phyloP scores from a whole-genome alignment of 2,329 filamentous ascomycete species.

The Aspergillus fructus region DNA sequence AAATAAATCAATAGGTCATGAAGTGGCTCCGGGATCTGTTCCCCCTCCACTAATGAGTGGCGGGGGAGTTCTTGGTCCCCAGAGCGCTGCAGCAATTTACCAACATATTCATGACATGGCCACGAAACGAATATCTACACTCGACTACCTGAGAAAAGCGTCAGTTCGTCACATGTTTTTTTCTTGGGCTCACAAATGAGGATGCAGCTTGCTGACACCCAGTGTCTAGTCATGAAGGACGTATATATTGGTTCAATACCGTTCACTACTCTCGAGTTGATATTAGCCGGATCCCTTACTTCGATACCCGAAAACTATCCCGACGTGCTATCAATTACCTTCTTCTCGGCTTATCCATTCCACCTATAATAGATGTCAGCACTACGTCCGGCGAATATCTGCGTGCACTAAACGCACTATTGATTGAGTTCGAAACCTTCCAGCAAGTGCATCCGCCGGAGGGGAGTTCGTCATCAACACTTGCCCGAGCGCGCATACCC shows the following conservation, averaged over 20 bases:
- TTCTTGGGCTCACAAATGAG: neutral
- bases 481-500: slow-evolving; percentile 75
- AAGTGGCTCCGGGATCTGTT: slow-evolving; percentile 22
- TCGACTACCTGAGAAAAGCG: slow-evolving; percentile 92
- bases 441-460: slow-evolving; percentile 82
- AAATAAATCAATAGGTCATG: slow-evolving; percentile 33
- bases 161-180: slow-evolving; percentile 48
- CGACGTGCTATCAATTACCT: slow-evolving; percentile 92
- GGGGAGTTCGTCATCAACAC: slow-evolving; percentile 64
- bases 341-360: slow-evolving; percentile 86
- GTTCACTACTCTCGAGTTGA: slow-evolving; percentile 84
- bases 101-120: slow-evolving; percentile 78
- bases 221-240: slow-evolving; percentile 74
- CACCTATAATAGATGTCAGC: slow-evolving; percentile 82
- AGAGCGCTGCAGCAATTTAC: slow-evolving; percentile 58
- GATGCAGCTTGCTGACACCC: slow-evolving; percentile 13
- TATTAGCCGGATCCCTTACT: slow-evolving; percentile 78
- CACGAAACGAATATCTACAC: slow-evolving; percentile 87
- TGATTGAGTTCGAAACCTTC: slow-evolving; percentile 91
- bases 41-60: slow-evolving; percentile 33
- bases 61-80: slow-evolving; percentile 38
- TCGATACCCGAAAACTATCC: slow-evolving; percentile 78
- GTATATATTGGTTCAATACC: slow-evolving; percentile 98
- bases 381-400: slow-evolving; percentile 81
- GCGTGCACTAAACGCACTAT: slow-evolving; percentile 76